Evolutionary conservation across 2,329 filamentous ascomycete genomes (phyloP), one percentile per base, ranked within the genome.

Genomic region (Hymenoscyphus occultus): DNA sequence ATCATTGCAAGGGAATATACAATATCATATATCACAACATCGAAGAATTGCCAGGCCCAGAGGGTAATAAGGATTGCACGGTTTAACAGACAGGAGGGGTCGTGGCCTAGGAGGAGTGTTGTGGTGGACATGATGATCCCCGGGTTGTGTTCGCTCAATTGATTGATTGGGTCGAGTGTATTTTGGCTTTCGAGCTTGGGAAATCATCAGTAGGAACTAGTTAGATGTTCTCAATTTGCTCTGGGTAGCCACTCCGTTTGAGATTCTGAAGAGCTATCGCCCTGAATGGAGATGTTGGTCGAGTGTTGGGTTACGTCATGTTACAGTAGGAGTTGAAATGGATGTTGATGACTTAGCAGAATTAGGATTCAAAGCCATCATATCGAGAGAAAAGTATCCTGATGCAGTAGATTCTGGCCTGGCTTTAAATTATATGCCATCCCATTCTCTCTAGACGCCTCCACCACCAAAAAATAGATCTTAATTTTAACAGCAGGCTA

Each of bases 41-140:
- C 40, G 10, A 39, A 14, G 22, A 45, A 57, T 32, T 64, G 63
- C 13, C 39, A 5, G 6, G 39, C 28, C 59, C 63, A 65, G 6
- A 65, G 28, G 6, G 31, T 19, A 5, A 59, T 54, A 28, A 65
- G 54, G 2, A 58, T 16, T 19, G 54, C 54, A 40, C 51, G 39
- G 39, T 65, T 62, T 39, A 39, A 59, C 13, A 13, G 16, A 6
- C 16, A 39, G 10, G 35, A 14, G 1, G 42, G 13, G 14, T 60
- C 57, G 5, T 59, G n/a, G 10, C 63, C 59, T 5, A 62, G 54
- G 14, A 54, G 39, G 9, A 35, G 35, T 35, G 28, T 10, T 2
- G 9, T 35, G 35, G 35, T 6, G 35, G 35, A 35, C 35, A 35
- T 35, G 35, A 10, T 35, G 35, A 35, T 7, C 35, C 35, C 35